Base-by-base conservation (phyloP, 2,329 filamentous ascomycete genomes). In the Reticulascus tulasneorum region DNA sequence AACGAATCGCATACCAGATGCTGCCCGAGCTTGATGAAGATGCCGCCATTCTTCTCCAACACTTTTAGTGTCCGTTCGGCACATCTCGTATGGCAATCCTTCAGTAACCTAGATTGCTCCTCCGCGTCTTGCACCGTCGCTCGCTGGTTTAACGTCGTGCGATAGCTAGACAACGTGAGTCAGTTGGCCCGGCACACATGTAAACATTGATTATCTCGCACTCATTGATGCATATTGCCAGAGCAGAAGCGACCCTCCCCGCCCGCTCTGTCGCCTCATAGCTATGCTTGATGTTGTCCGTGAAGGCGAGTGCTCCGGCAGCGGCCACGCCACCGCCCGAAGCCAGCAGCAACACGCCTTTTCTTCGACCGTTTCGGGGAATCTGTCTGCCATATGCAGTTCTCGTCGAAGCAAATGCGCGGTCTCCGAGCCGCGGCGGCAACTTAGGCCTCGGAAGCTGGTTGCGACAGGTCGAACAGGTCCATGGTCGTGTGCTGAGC, bases 1-100 rank as follows among this genome's bases (percentile, higher is more conserved):
- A 16, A 12, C 5, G 18, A 12, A 7, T 12, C 7, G 45, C 63
- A 26, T 69, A 82, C 80, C 62, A 98, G 62, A 63, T 98, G 93
- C 54, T 98, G 93, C 7, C 93, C 93, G 24, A 98, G 69, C 64
- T 98, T 98, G 59, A 98, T 97, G 52, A 97, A 98, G 46, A 98
- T 95, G 19, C 91, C 94, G 18, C 94, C 93, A 60, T 96, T 97
- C 70, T 86, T 88, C 71, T 98, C 93, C 47, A 97, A 67, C 2
- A 94, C 90, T 38, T 74, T 76, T 26, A 97, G 68, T 1, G 93
- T 96, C 44, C 93, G 79, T 52, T 88, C 77, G 20, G 93, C 93
- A 64, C 93, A 98, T 60, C 93, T 78, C 58, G 94, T 84, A 62
- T 98, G 93, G 56, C 93, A 97, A 45, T 82, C 81, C 49, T 79